Evolutionary conservation across 148 eudicot species (phyloP).

Genomic region (Rhododendron kiyosumense): DNA sequence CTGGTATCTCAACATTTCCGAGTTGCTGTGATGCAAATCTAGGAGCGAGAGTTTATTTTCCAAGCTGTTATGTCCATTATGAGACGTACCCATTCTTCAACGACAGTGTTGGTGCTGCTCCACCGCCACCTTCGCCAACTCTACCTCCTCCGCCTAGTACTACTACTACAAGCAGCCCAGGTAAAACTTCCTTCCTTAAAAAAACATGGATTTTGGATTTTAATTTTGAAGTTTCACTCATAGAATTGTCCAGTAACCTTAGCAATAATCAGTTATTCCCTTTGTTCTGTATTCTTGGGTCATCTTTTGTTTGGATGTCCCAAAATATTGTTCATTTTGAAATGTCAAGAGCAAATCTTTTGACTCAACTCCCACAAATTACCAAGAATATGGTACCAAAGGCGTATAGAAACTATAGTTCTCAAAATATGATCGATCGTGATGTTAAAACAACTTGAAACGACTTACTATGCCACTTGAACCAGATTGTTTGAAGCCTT

Average conservation of each 20-base stretch:
- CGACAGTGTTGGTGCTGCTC: neutral
- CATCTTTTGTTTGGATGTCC: neutral
- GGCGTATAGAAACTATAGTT: neutral
- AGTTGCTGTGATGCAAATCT: conserved; percentile 9
- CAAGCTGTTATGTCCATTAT: neutral
- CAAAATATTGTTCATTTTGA: neutral
- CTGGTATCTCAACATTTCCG: neutral
- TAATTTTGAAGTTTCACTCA: neutral
- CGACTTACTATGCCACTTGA: neutral
- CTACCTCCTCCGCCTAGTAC: neutral
- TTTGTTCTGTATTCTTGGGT: neutral
- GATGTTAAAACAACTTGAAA: neutral
- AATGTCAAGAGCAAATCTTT: neutral
- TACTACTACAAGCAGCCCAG: neutral
- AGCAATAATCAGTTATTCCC: neutral
- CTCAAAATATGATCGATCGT: neutral
- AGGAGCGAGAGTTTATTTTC: neutral
- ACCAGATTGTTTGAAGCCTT: neutral
- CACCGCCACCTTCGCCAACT: neutral
- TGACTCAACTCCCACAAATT: neutral
- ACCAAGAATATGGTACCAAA: neutral
- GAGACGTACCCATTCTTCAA: neutral
- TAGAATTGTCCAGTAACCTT: neutral
- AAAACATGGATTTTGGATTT: neutral
- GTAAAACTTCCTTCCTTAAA: neutral